Percentiles rank a stretch among this genome's conserved stretches.
These are phyloP conservation scores for Athelia sp. DNA, from an alignment of 1,284 basidiomycete species.

Conservation along the genomic window DNA sequence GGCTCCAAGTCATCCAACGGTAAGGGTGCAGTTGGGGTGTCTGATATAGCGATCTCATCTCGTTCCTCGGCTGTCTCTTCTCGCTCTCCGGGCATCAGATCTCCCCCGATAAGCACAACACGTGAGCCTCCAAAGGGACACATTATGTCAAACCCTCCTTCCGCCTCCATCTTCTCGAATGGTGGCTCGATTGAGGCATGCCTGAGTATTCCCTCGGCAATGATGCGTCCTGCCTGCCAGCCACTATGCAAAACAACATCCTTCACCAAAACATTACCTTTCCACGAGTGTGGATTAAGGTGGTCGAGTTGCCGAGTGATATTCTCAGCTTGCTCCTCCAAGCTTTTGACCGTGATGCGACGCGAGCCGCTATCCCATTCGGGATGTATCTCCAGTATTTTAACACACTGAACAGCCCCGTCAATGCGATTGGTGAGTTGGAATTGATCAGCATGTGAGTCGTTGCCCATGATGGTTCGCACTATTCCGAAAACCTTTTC, in stretches of 20 bases:
- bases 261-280: background rate
- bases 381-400: too few species aligned
- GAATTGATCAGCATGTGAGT: constrained; percentile 11
- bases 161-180: background rate
- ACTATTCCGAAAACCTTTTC: constrained; percentile 9
- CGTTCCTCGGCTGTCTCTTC: background rate
- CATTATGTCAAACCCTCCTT: background rate
- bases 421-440: constrained; percentile 9
- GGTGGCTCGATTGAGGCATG: background rate
- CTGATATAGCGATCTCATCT: too few species aligned
- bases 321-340: background rate
- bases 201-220: background rate
- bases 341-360: background rate
- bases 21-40: too few species aligned
- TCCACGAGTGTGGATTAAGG: background rate
- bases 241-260: background rate
- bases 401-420: too few species aligned
- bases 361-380: background rate
- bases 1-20: too few species aligned
- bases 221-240: background rate
- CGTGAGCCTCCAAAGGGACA: background rate
- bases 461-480: constrained; percentile 12
- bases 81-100: background rate
- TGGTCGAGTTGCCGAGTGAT: background rate
- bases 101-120: background rate